phyloP scores from a whole-genome alignment of 345 rosid genomes.

The Euphorbia tirucalli region DNA sequence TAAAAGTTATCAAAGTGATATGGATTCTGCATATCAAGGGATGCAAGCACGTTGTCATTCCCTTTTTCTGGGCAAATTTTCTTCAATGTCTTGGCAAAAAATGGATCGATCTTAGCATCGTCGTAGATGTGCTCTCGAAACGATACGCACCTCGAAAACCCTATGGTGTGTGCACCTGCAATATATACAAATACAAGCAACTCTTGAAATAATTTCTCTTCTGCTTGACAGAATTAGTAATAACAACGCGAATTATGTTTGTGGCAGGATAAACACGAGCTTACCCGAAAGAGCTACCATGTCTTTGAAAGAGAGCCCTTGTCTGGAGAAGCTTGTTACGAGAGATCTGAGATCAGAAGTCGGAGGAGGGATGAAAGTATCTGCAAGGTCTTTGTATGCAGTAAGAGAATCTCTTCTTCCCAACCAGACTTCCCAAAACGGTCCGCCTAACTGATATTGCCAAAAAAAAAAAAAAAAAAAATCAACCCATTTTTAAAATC shows the following conservation, averaged over 20 bases:
- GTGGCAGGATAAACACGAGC: background rate
- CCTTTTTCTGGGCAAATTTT: constrained; percentile 26
- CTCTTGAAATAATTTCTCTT: background rate
- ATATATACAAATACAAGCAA: background rate
- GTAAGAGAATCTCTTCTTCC: constrained; percentile 50
- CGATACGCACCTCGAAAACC: constrained; percentile 34
- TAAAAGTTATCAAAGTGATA: constrained; percentile 16
- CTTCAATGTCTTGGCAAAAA: constrained; percentile 24
- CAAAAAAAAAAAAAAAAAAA: too few relatives aligned
- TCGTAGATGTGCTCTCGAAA: constrained; percentile 36
- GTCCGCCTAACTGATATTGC: constrained; percentile 40
- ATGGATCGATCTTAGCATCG: constrained; percentile 29
- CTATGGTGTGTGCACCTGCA: constrained; percentile 36
- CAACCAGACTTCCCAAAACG: constrained; percentile 38
- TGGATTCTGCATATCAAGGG: constrained; percentile 27
- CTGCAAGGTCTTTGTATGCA: constrained; percentile 37
- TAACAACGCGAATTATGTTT: background rate
- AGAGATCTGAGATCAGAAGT: constrained; percentile 36
- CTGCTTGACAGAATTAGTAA: too few relatives aligned
- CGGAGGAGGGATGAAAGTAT: constrained; percentile 35
- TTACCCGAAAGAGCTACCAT: constrained; percentile 47
- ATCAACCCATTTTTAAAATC: background rate
- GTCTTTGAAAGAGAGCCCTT: constrained; percentile 40
- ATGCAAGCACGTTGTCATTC: constrained; percentile 2
- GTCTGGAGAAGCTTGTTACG: constrained; percentile 34